Evolutionary conservation across 257 asterid species (phyloP), one percentile per base, ranked within the genome.

Genomic region (Ocimum tenuiflorum): DNA sequence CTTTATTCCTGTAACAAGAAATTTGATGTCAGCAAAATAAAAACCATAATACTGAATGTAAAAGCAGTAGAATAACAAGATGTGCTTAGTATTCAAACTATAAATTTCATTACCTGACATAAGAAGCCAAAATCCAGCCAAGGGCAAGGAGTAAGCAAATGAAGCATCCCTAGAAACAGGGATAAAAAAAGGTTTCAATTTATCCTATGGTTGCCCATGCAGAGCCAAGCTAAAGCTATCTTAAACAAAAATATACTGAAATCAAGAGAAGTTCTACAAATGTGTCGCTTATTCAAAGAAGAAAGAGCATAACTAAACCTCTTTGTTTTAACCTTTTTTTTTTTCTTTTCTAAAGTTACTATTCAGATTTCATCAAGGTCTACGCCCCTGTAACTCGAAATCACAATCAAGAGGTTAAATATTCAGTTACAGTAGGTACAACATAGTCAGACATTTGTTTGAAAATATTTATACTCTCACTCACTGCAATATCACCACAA

Each of bases 121-220:
- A 82, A 50, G 97, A 84, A 76, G 99, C 99, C 77, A 79, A 74
- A 67, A 75, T 85, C 99, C 99, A 94, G 69, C 99, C 99, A 86
- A 86, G 86, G 65, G 96, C 96, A 67, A 94, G 97, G 64, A 66
- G 1, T 68, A 90, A 81, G 86, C 96, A 86, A 65, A 94, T 90
- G 8, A 67, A 8, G 74, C 73, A 86, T 62, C 99, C 99, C 99
- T 94, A 88, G 73, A 80, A 46, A 57, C 63, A 75, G 39, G 60
- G 57, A 61, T 0, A 69, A 59, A 42, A 39, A 33, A 14, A 72
- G 8, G 61, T 54, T 61, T 39, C 12, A 46, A 33, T 35, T 65
- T 62, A 56, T 19, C 27, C 41, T 27, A 38, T 31, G 53, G 35
- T 27, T 20, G 63, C 55, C 17, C 29, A 62, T 72, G 66, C 57